phyloP scores from a whole-genome alignment of 179 eudicot genomes.

The Pouteria campechiana region DNA sequence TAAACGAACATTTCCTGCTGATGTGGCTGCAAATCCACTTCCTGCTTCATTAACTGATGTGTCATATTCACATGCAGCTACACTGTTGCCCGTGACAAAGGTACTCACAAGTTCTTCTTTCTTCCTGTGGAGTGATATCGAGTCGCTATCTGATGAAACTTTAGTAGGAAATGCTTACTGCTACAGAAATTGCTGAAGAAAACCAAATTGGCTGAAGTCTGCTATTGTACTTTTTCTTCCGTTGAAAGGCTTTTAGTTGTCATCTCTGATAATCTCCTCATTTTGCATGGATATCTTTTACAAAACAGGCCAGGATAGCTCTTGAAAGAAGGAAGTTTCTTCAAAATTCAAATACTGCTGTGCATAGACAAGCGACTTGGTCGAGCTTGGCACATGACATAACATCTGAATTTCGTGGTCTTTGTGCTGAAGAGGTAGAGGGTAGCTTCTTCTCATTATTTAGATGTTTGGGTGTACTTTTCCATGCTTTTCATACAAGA shows the following conservation, averaged over 20 bases:
- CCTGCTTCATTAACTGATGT: constrained; percentile 96
- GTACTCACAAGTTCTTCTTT: constrained; percentile 14
- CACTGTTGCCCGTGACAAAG: constrained; percentile 92
- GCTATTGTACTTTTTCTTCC: too few species aligned
- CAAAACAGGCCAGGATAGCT: constrained; percentile 81
- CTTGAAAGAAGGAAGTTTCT: constrained; percentile 82
- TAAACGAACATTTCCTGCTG: constrained; percentile 82
- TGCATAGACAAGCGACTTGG: constrained; percentile 92
- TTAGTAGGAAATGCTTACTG: too few species aligned
- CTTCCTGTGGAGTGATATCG: background rate
- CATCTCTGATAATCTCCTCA: too few species aligned
- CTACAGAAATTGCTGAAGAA: too few species aligned
- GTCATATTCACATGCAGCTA: constrained; percentile 98
- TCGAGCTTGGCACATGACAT: constrained; percentile 95
- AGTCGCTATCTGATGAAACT: too few species aligned
- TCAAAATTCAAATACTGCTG: constrained; percentile 85
- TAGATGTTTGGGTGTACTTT: background rate
- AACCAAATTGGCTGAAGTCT: too few species aligned
- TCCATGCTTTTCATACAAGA: background rate
- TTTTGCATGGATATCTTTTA: background rate
- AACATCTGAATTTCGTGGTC: constrained; percentile 98
- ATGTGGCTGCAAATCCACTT: constrained; percentile 83
- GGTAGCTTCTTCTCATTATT: background rate
- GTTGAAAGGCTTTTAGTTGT: too few species aligned
- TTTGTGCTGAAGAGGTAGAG: constrained; percentile 95